Evolutionary conservation across 345 rosid genomes (phyloP).

Genomic region (Psidium friedrichsthalianum): DNA sequence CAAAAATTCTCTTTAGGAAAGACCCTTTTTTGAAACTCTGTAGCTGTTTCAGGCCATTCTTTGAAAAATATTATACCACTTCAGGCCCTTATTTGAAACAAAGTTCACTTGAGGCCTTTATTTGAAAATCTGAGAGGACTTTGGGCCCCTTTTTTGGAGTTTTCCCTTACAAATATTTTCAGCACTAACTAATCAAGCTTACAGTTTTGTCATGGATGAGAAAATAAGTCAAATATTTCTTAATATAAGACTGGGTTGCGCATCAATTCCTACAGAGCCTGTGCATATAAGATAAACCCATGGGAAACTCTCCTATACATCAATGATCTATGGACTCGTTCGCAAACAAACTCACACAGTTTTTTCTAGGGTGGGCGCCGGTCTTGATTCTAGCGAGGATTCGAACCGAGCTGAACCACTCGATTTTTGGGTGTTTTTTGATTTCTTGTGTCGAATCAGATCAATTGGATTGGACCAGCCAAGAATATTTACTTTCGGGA

Average conservation of each 20-base stretch:
- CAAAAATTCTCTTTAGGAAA: no score
- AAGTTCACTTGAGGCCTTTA: no score
- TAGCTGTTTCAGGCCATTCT: no score
- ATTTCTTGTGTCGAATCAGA: not conserved
- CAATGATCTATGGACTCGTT: not conserved
- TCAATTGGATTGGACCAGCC: accelerated
- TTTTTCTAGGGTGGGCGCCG: not conserved
- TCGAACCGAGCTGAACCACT: not conserved
- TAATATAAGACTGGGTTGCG: not conserved
- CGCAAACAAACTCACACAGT: not conserved
- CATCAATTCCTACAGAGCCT: not conserved
- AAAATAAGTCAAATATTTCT: not conserved
- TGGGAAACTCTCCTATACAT: not conserved
- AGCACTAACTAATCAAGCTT: no score
- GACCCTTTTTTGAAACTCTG: no score
- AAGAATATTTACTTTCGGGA: no score
- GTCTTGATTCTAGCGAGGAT: not conserved
- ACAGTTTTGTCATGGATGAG: no score
- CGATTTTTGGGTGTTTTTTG: not conserved
- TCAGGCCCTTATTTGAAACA: no score
- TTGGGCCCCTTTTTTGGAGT: no score
- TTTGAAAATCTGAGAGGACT: no score
- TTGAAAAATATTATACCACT: no score
- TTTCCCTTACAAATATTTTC: no score
- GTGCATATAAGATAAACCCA: not conserved